Evolutionary conservation across 345 rosid species (phyloP).

Genomic region (Rhodomyrtus tomentosa): DNA sequence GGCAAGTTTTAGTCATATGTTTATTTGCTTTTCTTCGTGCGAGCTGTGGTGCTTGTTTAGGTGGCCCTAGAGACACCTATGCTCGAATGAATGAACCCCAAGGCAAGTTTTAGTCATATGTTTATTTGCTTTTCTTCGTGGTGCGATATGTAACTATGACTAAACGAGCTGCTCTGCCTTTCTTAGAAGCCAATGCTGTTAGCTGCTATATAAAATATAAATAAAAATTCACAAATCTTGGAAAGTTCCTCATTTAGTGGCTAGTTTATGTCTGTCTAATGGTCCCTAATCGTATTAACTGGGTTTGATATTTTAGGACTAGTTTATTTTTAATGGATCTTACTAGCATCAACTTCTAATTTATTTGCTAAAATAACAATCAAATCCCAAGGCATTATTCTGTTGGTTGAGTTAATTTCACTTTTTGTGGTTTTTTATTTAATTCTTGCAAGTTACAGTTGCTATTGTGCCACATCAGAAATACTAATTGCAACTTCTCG

Average conservation of each 20-base stretch:
- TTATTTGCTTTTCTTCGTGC: neutral
- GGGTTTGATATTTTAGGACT: neutral
- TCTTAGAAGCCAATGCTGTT: neutral
- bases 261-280: neutral
- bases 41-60: slow-evolving; percentile 98
- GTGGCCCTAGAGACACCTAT: slow-evolving; percentile 92
- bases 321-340: neutral
- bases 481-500: neutral
- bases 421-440: neutral
- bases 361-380: neutral
- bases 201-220: neutral
- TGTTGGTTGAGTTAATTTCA: neutral
- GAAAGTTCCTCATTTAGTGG: neutral
- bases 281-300: neutral
- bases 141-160: neutral
- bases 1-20: slow-evolving; percentile 20
- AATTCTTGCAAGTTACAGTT: neutral
- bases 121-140: neutral
- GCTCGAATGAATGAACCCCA: slow-evolving; percentile 87
- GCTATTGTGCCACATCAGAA: neutral
- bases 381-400: neutral
- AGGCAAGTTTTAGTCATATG: slow-evolving; percentile 23
- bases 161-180: neutral
- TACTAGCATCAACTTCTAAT: neutral
- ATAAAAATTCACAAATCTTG: neutral